Evolutionary conservation across 2,329 filamentous ascomycete species (phyloP).

Genomic region (Cucurbitaria berberidis): DNA sequence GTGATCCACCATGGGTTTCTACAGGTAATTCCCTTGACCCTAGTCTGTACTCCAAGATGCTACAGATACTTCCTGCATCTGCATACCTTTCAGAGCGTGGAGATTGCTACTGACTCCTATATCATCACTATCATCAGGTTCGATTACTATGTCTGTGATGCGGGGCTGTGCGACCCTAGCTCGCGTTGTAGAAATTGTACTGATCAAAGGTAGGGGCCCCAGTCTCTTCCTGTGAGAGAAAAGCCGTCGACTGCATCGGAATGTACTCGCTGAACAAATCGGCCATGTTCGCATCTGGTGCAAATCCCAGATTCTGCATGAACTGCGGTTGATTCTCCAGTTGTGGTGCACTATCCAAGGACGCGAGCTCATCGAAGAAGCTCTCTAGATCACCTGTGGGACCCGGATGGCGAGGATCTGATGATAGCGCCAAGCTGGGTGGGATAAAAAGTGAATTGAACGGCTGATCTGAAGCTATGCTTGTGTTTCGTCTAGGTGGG

Average conservation of each 20-base stretch:
- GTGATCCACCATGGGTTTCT: no score
- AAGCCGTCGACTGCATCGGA: conserved; percentile 44
- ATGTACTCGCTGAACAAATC: conserved; percentile 58
- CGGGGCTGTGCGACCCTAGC: conserved; percentile 7
- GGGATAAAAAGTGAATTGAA: background rate
- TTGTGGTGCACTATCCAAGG: conserved; percentile 60
- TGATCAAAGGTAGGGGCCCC: conserved; percentile 32
- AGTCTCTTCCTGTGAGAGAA: conserved; percentile 31
- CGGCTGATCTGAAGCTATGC: background rate
- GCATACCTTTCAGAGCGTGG: background rate
- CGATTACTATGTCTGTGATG: background rate
- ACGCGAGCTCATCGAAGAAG: conserved; percentile 64
- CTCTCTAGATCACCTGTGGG: conserved; percentile 55
- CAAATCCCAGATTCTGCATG: conserved; percentile 71
- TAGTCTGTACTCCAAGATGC: background rate
- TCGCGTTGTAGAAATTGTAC: conserved; percentile 34
- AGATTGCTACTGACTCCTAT: background rate
- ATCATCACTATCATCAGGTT: background rate
- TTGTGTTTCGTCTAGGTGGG: conserved; percentile 16
- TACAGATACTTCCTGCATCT: no score
- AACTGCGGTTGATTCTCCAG: conserved; percentile 66
- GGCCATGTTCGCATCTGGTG: conserved; percentile 65
- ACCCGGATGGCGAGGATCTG: conserved; percentile 43
- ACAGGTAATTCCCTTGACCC: background rate
- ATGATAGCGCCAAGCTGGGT: conserved; percentile 12